phyloP scores from a whole-genome alignment of 495 filamentous ascomycete species.

The Bryoglossum gracile region DNA sequence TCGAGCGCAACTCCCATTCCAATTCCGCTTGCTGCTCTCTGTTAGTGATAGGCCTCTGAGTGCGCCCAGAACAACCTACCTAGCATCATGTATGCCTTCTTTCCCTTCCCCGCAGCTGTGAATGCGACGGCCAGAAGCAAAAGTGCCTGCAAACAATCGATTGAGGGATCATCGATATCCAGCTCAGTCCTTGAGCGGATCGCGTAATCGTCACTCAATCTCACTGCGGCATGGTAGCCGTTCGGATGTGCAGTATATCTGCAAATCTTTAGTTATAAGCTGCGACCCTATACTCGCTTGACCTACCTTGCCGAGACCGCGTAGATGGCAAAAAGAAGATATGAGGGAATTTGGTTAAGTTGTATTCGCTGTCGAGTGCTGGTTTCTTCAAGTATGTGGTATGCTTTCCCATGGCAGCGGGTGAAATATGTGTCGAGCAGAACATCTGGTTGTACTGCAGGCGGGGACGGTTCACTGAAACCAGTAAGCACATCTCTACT shows the following conservation, averaged over 20 bases:
- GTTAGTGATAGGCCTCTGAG: slow-evolving; percentile 8
- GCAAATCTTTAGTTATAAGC: slow-evolving; percentile 16
- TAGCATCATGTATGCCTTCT: slow-evolving; percentile 79
- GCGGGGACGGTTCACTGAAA: slow-evolving; percentile 32
- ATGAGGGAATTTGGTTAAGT: slow-evolving; percentile 54
- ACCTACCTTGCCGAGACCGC: slow-evolving; percentile 62
- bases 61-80: slow-evolving; percentile 39
- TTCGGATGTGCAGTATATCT: slow-evolving; percentile 59
- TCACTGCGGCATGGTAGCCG: slow-evolving; percentile 50
- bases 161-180: slow-evolving; percentile 69
- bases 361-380: slow-evolving; percentile 59
- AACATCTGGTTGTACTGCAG: slow-evolving; percentile 40
- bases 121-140: slow-evolving; percentile 69
- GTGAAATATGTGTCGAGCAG: slow-evolving; percentile 71
- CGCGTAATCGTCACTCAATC: slow-evolving; percentile 59
- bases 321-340: slow-evolving; percentile 63
- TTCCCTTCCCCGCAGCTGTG: slow-evolving; percentile 70
- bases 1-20: slow-evolving; percentile 76
- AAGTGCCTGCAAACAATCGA: slow-evolving; percentile 67
- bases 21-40: slow-evolving; percentile 58
- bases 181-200: slow-evolving; percentile 57
- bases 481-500: neutral
- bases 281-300: neutral
- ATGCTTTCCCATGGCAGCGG: slow-evolving; percentile 71
- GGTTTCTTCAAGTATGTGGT: slow-evolving; percentile 67